These are phyloP conservation scores for Calonectria montana DNA, from an alignment of 2,329 filamentous ascomycete species.

Conservation along the genomic window DNA sequence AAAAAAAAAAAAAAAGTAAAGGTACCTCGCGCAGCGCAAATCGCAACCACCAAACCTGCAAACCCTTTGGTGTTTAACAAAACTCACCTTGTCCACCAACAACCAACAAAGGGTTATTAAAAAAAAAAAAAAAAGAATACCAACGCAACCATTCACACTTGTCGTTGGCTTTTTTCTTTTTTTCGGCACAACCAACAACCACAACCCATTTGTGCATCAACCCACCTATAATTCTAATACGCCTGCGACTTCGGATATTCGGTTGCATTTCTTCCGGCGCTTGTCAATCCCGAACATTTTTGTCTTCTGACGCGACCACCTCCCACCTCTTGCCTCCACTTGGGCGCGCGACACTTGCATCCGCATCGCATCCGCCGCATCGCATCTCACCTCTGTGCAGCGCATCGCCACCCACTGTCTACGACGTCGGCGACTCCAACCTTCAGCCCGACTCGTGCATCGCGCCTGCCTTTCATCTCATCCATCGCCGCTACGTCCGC, in stretches of 20 bases:
- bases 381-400: constrained; percentile 9
- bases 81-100: constrained; percentile 26
- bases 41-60: constrained; percentile 17
- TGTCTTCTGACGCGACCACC: constrained; percentile 5
- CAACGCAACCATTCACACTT: constrained; percentile 30
- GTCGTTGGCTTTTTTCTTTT: constrained; percentile 5
- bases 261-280: constrained; percentile 12
- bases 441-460: constrained; percentile 9
- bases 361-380: constrained; percentile 1
- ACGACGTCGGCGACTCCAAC: constrained; percentile 6
- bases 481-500: constrained; percentile 24
- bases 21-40: constrained; percentile 34
- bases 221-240: constrained; percentile 15
- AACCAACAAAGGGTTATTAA: constrained; percentile 11
- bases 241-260: constrained; percentile 17
- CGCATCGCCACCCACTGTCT: constrained; percentile 19
- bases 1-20: constrained; percentile 34
- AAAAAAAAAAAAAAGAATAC: not conserved
- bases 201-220: constrained; percentile 32
- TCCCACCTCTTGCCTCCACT: constrained; percentile 3
- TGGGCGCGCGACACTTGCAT: constrained; percentile 17
- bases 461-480: constrained; percentile 26
- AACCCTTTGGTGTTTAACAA: not conserved
- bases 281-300: constrained; percentile 6
- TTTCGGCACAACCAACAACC: constrained; percentile 29